Evolutionary conservation across 2,329 filamentous ascomycete species (phyloP).

Genomic region (Fusarium agapanthi): DNA sequence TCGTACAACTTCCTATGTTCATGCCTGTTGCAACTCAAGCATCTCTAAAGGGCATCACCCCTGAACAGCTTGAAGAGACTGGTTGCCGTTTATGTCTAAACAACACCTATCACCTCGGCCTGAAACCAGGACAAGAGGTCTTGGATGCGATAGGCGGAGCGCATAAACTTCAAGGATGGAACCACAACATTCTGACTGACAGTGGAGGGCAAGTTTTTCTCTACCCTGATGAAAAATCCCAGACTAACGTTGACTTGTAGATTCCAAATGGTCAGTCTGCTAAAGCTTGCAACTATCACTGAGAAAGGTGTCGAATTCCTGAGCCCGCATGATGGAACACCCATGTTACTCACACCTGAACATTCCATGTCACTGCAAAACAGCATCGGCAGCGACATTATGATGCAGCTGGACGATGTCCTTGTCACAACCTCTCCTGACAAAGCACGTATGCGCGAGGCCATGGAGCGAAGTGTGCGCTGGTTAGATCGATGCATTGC

Average conservation of each 20-base stretch:
- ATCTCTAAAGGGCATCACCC: conserved; percentile 92
- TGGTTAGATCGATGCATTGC: conserved; percentile 97
- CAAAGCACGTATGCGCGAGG: conserved; percentile 84
- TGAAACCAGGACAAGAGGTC: conserved; percentile 92
- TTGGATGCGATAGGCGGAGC: conserved; percentile 89
- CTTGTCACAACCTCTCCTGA: conserved; percentile 96
- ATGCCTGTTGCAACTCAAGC: conserved; percentile 99
- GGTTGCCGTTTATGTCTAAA: conserved; percentile 92
- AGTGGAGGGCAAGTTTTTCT: conserved; percentile 67
- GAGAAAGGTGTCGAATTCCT: conserved; percentile 96
- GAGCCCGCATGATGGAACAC: conserved; percentile 93
- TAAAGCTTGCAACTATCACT: conserved; percentile 92
- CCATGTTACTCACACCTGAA: conserved; percentile 97
- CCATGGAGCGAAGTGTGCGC: conserved; percentile 91
- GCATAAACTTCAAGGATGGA: conserved; percentile 94
- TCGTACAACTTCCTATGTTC: conserved; percentile 90
- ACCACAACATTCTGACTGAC: conserved; percentile 90
- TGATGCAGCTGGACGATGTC: conserved; percentile 99
- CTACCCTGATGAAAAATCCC: background rate
- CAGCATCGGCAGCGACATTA: conserved; percentile 96
- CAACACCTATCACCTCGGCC: conserved; percentile 95
- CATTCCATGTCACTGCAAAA: conserved; percentile 97
- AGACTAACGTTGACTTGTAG: conserved; percentile 56
- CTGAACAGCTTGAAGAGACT: conserved; percentile 88
- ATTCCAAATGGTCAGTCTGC: conserved; percentile 98